Evolutionary conservation across 225 moss, liverwort and hornwort species (phyloP).

Genomic region (Bryum argenteum): DNA sequence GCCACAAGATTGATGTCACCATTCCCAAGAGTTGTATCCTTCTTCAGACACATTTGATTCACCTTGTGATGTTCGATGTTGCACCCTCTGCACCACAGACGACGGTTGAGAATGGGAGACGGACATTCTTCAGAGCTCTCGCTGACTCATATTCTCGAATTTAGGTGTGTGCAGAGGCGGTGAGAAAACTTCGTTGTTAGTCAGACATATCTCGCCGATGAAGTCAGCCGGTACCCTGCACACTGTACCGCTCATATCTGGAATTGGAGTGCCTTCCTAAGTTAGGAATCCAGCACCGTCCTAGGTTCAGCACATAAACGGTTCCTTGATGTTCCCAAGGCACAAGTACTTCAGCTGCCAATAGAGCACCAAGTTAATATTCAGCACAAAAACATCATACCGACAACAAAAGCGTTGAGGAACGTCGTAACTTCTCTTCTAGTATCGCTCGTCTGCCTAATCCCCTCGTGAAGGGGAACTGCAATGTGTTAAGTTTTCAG

Average conservation of each 20-base stretch:
- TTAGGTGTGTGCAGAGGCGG: neutral
- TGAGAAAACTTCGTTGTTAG: neutral
- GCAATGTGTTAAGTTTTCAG: constrained; percentile 1
- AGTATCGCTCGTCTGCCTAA: constrained; percentile 7
- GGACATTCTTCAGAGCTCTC: neutral
- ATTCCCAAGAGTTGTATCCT: neutral
- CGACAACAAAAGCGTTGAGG: neutral
- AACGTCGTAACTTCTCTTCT: neutral
- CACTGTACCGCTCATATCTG: constrained; percentile 27
- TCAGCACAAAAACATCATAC: neutral
- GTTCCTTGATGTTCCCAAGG: constrained; percentile 71
- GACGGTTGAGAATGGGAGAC: constrained; percentile 3
- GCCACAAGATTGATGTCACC: neutral
- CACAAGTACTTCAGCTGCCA: constrained; percentile 69
- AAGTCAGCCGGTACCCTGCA: neutral
- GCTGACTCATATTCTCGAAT: neutral
- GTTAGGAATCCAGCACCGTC: constrained; percentile 3
- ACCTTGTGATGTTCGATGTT: neutral
- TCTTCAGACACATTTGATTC: neutral
- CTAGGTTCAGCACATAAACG: constrained; percentile 46
- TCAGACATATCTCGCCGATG: neutral
- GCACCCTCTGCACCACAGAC: constrained; percentile 21
- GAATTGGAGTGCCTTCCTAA: constrained; percentile 19
- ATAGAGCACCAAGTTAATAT: neutral
- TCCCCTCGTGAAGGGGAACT: constrained; percentile 2